phyloP scores from a whole-genome alignment of 202 grass and related monocot species.

The Saccharum hybrid region DNA sequence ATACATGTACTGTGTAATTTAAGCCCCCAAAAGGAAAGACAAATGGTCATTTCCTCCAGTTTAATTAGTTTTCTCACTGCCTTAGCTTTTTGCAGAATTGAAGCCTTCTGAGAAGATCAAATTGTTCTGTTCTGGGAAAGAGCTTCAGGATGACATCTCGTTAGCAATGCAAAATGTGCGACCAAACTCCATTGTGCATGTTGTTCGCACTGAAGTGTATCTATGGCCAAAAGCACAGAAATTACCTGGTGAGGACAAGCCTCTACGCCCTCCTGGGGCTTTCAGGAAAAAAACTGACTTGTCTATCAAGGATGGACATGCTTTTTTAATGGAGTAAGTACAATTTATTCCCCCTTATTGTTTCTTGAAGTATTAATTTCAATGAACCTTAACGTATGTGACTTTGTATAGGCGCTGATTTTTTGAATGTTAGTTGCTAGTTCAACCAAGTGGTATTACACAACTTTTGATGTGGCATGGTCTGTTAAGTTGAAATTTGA shows the following conservation, averaged over 20 bases:
- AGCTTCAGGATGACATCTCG: constrained; percentile 78
- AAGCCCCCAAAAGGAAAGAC: background rate
- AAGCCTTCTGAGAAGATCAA: constrained; percentile 79
- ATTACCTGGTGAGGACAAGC: constrained; percentile 86
- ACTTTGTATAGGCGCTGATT: background rate
- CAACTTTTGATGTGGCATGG: background rate
- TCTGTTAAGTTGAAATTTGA: constrained; percentile 17
- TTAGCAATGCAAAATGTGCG: constrained; percentile 69
- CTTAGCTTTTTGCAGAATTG: constrained; percentile 66
- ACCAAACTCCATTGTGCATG: constrained; percentile 82
- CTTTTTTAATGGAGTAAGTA: constrained; percentile 98
- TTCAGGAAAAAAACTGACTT: constrained; percentile 95
- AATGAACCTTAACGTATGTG: background rate
- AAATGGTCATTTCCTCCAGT: background rate
- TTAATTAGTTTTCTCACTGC: constrained; percentile 20
- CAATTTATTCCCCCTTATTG: constrained; percentile 39
- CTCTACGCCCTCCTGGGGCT: constrained; percentile 76
- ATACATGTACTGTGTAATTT: constrained; percentile 22
- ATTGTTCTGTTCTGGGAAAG: constrained; percentile 81
- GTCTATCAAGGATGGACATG: constrained; percentile 90
- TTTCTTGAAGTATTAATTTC: constrained; percentile 14
- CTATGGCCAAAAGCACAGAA: constrained; percentile 93
- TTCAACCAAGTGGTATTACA: constrained; percentile 24
- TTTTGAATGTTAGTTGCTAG: constrained; percentile 30
- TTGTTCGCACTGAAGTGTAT: constrained; percentile 83